A percentile compares a stretch with the other conserved stretches of the same genome.
These are phyloP conservation scores for Tripterygium wilfordii DNA, from an alignment of 177 flowering plant genomes.

Conservation along the genomic window DNA sequence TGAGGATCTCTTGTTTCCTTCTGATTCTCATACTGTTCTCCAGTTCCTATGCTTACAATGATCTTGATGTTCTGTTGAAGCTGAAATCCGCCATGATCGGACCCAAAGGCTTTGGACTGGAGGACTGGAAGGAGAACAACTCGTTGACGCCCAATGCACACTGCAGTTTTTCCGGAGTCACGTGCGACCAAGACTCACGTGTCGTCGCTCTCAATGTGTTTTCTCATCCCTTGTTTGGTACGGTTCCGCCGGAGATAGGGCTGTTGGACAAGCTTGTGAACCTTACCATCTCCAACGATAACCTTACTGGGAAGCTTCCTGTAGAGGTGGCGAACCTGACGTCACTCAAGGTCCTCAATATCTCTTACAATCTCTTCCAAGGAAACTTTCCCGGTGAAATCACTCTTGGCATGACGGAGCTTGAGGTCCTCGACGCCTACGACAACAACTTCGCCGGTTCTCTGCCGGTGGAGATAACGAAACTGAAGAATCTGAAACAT, in stretches of 20 bases:
- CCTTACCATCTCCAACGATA: constrained; percentile 39
- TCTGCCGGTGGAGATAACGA: constrained; percentile 42
- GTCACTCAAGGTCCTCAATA: constrained; percentile 44
- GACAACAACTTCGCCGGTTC: constrained; percentile 65
- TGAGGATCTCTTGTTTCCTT: constrained; percentile 15
- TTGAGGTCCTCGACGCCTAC: constrained; percentile 60
- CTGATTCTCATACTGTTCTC: constrained; percentile 8
- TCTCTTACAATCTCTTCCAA: constrained; percentile 43
- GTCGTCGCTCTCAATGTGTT: constrained; percentile 63
- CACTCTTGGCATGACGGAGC: constrained; percentile 21
- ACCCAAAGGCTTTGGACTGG: constrained; percentile 36
- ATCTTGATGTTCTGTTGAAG: constrained; percentile 41
- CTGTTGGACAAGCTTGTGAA: constrained; percentile 41
- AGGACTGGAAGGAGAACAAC: constrained; percentile 56
- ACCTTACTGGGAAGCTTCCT: constrained; percentile 66
- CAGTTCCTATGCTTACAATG: constrained; percentile 18
- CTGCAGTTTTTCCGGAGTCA: constrained; percentile 70
- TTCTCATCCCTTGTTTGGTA: constrained; percentile 36
- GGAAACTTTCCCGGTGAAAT: constrained; percentile 45
- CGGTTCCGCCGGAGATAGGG: constrained; percentile 63
- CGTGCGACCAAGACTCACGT: constrained; percentile 43
- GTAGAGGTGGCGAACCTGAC: constrained; percentile 39
- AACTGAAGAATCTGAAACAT: constrained; percentile 33
- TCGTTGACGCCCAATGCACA: constrained; percentile 29
- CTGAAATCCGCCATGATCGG: constrained; percentile 43